Percentiles rank a stretch among this genome's conserved stretches.
These are phyloP conservation scores for Kwoniella sp. DNA, from an alignment of 768 basidiomycete species.

Conservation along the genomic window DNA sequence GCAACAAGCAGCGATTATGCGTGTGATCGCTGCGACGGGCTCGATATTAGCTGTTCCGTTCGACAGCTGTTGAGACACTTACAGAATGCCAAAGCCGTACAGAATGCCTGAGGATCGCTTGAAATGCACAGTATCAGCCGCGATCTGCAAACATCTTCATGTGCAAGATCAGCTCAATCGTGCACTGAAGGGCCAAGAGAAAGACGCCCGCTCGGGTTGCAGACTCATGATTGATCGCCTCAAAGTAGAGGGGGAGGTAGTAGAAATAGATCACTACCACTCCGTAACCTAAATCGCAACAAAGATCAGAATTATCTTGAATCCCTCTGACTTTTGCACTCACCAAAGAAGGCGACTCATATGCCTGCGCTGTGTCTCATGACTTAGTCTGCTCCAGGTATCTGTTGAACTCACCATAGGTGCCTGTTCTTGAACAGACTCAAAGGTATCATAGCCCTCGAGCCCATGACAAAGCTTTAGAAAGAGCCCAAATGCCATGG, in stretches of 20 bases:
- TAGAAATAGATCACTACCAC: conserved; percentile 33
- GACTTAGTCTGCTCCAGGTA: not conserved
- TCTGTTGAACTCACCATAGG: conserved; percentile 17
- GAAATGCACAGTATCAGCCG: too few species aligned
- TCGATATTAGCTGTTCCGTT: not conserved
- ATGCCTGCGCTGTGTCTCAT: conserved; percentile 19
- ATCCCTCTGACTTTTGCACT: not conserved
- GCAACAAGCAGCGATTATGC: conserved; percentile 17
- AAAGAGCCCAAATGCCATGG: conserved; percentile 24
- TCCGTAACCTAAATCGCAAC: conserved; percentile 24
- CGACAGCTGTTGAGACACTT: not conserved
- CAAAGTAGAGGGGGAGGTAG: conserved; percentile 36
- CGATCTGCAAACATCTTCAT: not conserved
- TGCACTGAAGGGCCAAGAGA: conserved; percentile 29
- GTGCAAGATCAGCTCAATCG: conserved; percentile 14
- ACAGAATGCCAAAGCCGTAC: conserved; percentile 28
- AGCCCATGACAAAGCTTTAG: conserved; percentile 23
- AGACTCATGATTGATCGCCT: conserved; percentile 34
- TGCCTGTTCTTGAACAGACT: conserved; percentile 26
- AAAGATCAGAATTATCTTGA: not conserved
- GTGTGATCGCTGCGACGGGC: conserved; percentile 15
- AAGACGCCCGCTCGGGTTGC: conserved; percentile 29
- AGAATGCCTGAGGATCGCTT: conserved; percentile 27
- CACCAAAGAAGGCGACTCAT: conserved; percentile 36
- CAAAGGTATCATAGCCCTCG: conserved; percentile 34